A percentile compares a stretch with the other conserved stretches of the same genome.
These are phyloP conservation scores for Arthonia radiata DNA, from an alignment of 495 filamentous ascomycete species.

Conservation along the genomic window DNA sequence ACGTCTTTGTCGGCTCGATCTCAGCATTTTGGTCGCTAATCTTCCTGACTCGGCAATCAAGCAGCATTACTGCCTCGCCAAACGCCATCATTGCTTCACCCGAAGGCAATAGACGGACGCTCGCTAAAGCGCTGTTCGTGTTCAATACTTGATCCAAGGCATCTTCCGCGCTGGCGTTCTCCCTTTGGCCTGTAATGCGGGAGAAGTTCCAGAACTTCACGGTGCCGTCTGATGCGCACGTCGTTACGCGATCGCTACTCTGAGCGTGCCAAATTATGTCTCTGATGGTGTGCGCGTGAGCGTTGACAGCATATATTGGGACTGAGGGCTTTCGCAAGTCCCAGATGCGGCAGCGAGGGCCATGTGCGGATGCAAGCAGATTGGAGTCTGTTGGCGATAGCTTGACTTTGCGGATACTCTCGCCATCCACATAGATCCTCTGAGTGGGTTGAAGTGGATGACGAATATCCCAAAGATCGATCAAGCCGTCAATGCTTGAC, in stretches of 20 bases:
- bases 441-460: too few species aligned
- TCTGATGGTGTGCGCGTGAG: conserved; percentile 90
- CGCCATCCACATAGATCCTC: too few species aligned
- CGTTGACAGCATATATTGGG: conserved; percentile 59
- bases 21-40: conserved; percentile 10
- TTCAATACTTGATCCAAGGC: conserved; percentile 47
- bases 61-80: conserved; percentile 1
- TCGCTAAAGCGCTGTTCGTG: too few species aligned
- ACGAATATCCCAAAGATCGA: too few species aligned
- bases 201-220: conserved; percentile 96
- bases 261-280: conserved; percentile 86
- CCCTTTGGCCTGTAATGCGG: too few species aligned
- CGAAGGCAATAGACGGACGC: too few species aligned
- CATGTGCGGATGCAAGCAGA: conserved; percentile 75
- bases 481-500: too few species aligned
- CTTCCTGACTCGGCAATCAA: neutral
- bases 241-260: conserved; percentile 41
- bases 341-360: conserved; percentile 71
- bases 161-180: conserved; percentile 31
- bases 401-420: too few species aligned
- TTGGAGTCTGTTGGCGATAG: conserved; percentile 73
- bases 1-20: too few species aligned
- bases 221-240: conserved; percentile 75
- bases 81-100: too few species aligned
- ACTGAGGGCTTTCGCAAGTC: conserved; percentile 60